A percentile compares a stretch with the other conserved stretches of the same genome.
Conservation (phyloP, 2,329 filamentous ascomycete species). For the Myotisia sp. region DNA sequence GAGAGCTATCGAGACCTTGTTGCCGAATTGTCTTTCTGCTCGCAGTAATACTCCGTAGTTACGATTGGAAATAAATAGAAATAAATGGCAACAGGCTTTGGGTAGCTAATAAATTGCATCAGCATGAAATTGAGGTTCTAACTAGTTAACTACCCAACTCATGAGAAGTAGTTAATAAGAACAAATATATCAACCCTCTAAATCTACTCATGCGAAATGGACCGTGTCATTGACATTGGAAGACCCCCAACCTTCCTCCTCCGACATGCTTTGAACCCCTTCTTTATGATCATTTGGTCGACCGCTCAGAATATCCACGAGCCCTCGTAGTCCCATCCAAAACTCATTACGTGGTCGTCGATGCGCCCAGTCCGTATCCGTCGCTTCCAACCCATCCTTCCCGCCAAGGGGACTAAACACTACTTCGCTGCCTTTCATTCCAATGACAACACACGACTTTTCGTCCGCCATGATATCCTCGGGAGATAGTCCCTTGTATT, state of each 20-base stretch:
- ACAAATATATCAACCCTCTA: too few relatives aligned
- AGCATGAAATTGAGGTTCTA: too few relatives aligned
- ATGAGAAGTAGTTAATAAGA: too few relatives aligned
- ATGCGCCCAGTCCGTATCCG: conserved; percentile 86
- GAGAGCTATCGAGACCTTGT: too few relatives aligned
- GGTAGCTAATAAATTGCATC: too few relatives aligned
- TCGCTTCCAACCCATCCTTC: conserved; percentile 54
- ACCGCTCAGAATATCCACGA: conserved; percentile 74
- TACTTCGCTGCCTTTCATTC: conserved; percentile 78
- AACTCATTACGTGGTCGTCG: conserved; percentile 69
- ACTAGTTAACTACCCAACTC: too few relatives aligned
- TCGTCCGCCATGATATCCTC: conserved; percentile 59
- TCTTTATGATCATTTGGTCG: conserved; percentile 35
- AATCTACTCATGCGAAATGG: too few relatives aligned
- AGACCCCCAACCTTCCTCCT: conserved; percentile 15
- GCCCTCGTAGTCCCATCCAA: conserved; percentile 67
- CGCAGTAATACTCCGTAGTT: too few relatives aligned
- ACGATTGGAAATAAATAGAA: too few relatives aligned
- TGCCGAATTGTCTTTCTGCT: too few relatives aligned
- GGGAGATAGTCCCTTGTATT: conserved; percentile 51
- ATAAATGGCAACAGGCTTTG: too few relatives aligned
- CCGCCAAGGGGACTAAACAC: conserved; percentile 66
- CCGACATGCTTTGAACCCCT: conserved; percentile 9
- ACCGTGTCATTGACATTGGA: too few relatives aligned
- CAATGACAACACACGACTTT: conserved; percentile 67